These are phyloP conservation scores for Cylindricascospora bacillispora DNA, from an alignment of 1,139 yeast species.

Conservation along the genomic window DNA sequence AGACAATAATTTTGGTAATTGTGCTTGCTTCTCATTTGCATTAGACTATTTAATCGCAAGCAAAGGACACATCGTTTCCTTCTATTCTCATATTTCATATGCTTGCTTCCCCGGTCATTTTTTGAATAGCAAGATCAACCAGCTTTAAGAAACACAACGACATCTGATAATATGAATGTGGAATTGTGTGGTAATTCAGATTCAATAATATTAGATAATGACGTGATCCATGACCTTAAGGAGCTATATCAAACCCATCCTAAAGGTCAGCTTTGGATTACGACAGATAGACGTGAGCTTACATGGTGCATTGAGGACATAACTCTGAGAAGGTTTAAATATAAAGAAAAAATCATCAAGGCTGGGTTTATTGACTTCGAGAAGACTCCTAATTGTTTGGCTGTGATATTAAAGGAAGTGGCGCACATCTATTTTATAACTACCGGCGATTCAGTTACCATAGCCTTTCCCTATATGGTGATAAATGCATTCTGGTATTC, in stretches of 20 bases:
- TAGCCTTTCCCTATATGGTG: conserved; percentile 21
- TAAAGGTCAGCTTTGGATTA: not conserved
- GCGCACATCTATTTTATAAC: conserved; percentile 19
- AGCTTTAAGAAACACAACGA: no score
- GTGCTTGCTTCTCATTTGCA: no score
- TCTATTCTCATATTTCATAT: no score
- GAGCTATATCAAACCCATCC: no score
- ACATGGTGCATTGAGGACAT: not conserved
- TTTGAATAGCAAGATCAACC: no score
- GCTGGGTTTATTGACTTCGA: conserved; percentile 24
- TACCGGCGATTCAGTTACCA: conserved; percentile 14
- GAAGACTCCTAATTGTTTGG: conserved; percentile 14
- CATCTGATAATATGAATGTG: no score
- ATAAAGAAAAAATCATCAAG: not conserved
- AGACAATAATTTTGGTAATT: no score
- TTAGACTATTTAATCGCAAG: no score
- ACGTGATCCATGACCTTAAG: not conserved
- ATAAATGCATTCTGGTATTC: conserved; percentile 21
- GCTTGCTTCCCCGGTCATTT: no score
- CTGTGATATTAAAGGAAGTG: conserved; percentile 16
- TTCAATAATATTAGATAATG: not conserved
- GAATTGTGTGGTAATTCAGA: no score
- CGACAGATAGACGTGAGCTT: not conserved
- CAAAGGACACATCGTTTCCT: no score
- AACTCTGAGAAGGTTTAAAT: not conserved